Evolutionary conservation across 208 protist species (phyloP).

Genomic region (Angomonas desouzai): DNA sequence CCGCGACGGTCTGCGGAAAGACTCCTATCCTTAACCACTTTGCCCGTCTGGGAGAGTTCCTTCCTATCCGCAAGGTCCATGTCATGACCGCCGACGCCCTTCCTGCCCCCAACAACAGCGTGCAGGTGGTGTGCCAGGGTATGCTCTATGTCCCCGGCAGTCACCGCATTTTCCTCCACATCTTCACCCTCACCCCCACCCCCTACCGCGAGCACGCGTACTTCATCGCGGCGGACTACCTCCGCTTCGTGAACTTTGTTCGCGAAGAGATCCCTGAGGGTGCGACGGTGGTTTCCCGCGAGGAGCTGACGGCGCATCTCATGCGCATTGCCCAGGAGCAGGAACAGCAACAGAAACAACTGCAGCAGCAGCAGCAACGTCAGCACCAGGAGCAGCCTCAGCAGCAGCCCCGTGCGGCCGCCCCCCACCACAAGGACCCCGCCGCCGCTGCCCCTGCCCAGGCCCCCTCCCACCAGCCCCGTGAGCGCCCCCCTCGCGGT

Average conservation of each 20-base stretch:
- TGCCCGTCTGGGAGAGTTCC: slow-evolving; percentile 36
- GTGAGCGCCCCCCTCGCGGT: background rate
- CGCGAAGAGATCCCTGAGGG: slow-evolving; percentile 69
- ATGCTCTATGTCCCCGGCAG: slow-evolving; percentile 57
- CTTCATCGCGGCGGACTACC: slow-evolving; percentile 80
- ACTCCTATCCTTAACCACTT: slow-evolving; percentile 47
- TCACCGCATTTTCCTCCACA: slow-evolving; percentile 62
- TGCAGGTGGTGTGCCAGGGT: slow-evolving; percentile 73
- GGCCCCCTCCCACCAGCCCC: background rate
- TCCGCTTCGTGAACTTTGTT: slow-evolving; percentile 65
- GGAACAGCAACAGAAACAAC: slow-evolving; percentile 16
- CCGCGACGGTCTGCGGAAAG: slow-evolving; percentile 42
- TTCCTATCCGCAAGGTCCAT: slow-evolving; percentile 74
- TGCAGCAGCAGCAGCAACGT: slow-evolving; percentile 14
- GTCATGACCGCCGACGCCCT: slow-evolving; percentile 70
- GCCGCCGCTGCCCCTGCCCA: background rate
- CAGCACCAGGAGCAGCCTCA: slow-evolving; percentile 10
- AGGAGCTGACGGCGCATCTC: slow-evolving; percentile 57
- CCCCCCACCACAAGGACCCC: slow-evolving; percentile 13
- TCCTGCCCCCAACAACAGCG: slow-evolving; percentile 51
- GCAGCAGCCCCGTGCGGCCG: background rate
- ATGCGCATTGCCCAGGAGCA: slow-evolving; percentile 28
- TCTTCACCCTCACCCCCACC: slow-evolving; percentile 78
- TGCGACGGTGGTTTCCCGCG: slow-evolving; percentile 51
- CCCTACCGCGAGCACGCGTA: slow-evolving; percentile 69